These are phyloP conservation scores for Zasmidium cellare DNA, from an alignment of 2,329 filamentous ascomycete genomes.

Conservation along the genomic window DNA sequence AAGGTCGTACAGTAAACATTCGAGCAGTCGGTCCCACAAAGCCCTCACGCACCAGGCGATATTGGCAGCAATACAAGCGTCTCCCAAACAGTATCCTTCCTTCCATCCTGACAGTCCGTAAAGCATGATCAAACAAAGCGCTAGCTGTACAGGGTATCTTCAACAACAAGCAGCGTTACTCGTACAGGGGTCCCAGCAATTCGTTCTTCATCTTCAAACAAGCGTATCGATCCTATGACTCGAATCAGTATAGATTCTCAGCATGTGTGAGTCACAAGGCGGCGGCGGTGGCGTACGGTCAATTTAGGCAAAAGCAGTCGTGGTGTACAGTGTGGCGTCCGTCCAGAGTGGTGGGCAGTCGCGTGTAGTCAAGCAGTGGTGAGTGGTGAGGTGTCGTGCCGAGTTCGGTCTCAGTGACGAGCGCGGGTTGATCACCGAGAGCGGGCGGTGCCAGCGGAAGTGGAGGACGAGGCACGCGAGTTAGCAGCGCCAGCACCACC, in stretches of 20 bases:
- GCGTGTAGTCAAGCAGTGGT: not conserved
- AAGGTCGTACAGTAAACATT: slow-evolving; percentile 1
- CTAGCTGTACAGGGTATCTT: not conserved
- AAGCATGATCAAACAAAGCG: not conserved
- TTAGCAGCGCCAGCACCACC: too few relatives aligned
- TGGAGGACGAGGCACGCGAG: not conserved
- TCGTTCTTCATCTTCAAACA: not conserved
- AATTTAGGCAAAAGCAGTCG: not conserved
- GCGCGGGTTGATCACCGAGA: not conserved
- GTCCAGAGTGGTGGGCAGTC: not conserved
- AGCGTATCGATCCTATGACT: not conserved
- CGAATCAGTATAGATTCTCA: not conserved
- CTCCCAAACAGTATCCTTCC: not conserved
- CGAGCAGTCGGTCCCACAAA: not conserved
- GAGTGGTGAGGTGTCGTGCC: not conserved
- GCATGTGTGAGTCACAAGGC: not conserved
- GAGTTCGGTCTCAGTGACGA: not conserved
- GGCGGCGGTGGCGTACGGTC: not conserved
- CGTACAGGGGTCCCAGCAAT: not conserved
- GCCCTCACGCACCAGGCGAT: not conserved
- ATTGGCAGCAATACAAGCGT: not conserved
- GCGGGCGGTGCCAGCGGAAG: not conserved
- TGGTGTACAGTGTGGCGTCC: not conserved
- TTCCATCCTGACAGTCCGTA: not conserved
- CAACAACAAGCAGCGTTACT: not conserved